phyloP scores from a whole-genome alignment of 257 asterid genomes.

The Penstemon davidsonii region DNA sequence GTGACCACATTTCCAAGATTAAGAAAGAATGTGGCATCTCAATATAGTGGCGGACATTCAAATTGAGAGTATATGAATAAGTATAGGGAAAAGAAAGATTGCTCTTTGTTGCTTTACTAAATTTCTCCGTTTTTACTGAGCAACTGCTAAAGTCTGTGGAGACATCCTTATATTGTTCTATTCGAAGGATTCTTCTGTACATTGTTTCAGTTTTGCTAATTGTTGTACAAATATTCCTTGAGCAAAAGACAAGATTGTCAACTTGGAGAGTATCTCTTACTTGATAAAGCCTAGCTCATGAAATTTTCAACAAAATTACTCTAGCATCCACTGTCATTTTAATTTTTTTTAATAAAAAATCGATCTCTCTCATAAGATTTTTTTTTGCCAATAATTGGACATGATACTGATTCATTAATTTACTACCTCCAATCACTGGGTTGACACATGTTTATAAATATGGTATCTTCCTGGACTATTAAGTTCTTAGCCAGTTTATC shows the following conservation, averaged over 20 bases:
- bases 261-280: neutral
- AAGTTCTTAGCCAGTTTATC: slow-evolving; percentile 9
- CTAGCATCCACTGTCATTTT: neutral
- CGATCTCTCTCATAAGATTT: neutral
- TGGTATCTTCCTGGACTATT: slow-evolving; percentile 4
- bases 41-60: neutral
- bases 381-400: neutral
- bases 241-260: neutral
- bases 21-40: too few species aligned
- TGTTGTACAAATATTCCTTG: too few species aligned
- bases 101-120: slow-evolving; percentile 7
- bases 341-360: neutral
- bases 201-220: neutral
- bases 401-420: neutral
- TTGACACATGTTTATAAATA: slow-evolving; percentile 3
- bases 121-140: neutral
- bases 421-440: neutral
- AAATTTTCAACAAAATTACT: neutral
- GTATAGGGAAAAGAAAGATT: neutral
- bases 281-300: slow-evolving; percentile 4
- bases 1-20: slow-evolving; percentile 16
- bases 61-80: too few species aligned
- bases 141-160: slow-evolving; percentile 5
- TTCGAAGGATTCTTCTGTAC: too few species aligned
- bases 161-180: neutral